These are phyloP conservation scores for sweet orange (Citrus sinensis) DNA, from an alignment of 345 rosid species.

Conservation along the genomic window DVS_A1.0 CM039167.1:8018501-8019000, in stretches of 20 bases:
- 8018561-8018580: neutral
- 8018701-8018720: neutral
- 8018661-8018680: neutral
- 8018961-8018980: too few relatives aligned
- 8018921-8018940: too few relatives aligned
- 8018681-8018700: neutral
- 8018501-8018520: neutral
- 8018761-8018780: too few relatives aligned
- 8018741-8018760: neutral
- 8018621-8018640: neutral
- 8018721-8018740: neutral
- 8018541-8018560: neutral
- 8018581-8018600: neutral
- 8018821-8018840: too few relatives aligned
- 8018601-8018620: neutral
- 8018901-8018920: too few relatives aligned
- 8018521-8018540: neutral
- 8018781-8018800: too few relatives aligned
- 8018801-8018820: too few relatives aligned
- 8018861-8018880: too few relatives aligned
- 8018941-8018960: accelerated
- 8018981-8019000: too few relatives aligned
- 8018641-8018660: neutral
- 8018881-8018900: too few relatives aligned
- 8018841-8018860: too few relatives aligned